Percentiles rank a stretch among this genome's conserved stretches.
Conservation (phyloP, 495 filamentous ascomycete species). For the Echria macrotheca region DNA sequence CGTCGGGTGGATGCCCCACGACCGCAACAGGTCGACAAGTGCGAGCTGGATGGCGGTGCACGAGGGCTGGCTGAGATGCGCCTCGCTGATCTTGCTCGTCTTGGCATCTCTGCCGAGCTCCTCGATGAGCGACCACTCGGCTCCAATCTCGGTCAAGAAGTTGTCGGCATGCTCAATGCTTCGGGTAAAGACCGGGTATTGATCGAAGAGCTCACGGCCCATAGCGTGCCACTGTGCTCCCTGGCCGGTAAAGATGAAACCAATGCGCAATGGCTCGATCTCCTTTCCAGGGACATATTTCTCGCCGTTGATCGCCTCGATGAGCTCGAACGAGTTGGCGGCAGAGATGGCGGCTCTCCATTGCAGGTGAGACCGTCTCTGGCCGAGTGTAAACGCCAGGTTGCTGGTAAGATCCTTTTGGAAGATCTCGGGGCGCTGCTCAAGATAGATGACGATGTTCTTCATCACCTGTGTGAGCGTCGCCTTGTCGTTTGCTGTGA, state of each 20-base stretch:
- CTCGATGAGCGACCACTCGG: slow-evolving; percentile 32
- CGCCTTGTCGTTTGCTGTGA: slow-evolving; percentile 44
- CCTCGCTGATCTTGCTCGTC: slow-evolving; percentile 36
- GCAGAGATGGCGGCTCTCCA: slow-evolving; percentile 40
- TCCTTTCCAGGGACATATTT: slow-evolving; percentile 31
- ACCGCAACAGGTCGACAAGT: slow-evolving; percentile 47
- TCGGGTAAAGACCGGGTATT: slow-evolving; percentile 33
- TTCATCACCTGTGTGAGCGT: slow-evolving; percentile 36
- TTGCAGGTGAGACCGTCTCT: slow-evolving; percentile 33
- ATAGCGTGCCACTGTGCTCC: slow-evolving; percentile 51
- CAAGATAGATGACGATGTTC: slow-evolving; percentile 41
- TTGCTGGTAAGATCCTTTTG: slow-evolving; percentile 36
- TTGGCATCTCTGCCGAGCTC: slow-evolving; percentile 33
- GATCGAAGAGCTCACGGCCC: slow-evolving; percentile 44
- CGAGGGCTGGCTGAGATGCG: slow-evolving; percentile 42
- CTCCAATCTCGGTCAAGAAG: slow-evolving; percentile 26
- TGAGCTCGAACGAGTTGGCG: slow-evolving; percentile 39
- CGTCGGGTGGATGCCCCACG: slow-evolving; percentile 47
- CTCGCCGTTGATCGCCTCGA: slow-evolving; percentile 39
- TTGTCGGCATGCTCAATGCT: slow-evolving; percentile 29
- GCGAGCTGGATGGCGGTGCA: slow-evolving; percentile 48
- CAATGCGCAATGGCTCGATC: slow-evolving; percentile 32
- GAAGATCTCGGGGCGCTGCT: slow-evolving; percentile 44
- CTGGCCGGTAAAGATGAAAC: slow-evolving; percentile 41
- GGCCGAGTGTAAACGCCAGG: slow-evolving; percentile 38